phyloP scores from a whole-genome alignment of 2,329 filamentous ascomycete genomes.

The Camillea tinctor region DNA sequence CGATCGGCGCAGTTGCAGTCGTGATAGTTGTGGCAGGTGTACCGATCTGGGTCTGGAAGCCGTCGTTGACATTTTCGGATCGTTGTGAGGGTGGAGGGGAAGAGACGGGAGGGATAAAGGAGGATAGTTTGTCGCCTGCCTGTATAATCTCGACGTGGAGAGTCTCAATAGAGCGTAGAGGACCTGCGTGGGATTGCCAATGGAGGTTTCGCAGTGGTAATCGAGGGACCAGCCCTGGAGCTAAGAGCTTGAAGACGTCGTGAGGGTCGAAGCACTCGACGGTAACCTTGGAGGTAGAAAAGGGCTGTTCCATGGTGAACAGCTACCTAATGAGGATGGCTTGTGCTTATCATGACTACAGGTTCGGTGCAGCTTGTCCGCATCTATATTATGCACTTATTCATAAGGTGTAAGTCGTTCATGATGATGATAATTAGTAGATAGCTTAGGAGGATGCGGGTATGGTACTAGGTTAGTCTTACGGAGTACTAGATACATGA shows the following conservation, averaged over 20 bases:
- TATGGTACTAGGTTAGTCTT: no score
- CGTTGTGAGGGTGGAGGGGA: slow-evolving; percentile 34
- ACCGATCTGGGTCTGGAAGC: slow-evolving; percentile 56
- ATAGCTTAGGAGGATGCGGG: no score
- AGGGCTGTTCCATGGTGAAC: slow-evolving; percentile 62
- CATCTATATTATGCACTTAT: neutral
- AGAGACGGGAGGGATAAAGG: slow-evolving; percentile 36
- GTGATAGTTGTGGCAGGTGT: neutral
- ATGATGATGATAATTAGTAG: neutral
- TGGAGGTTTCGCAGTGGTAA: slow-evolving; percentile 89
- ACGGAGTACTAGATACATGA: no score
- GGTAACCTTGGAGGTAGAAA: slow-evolving; percentile 78
- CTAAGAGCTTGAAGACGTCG: slow-evolving; percentile 79
- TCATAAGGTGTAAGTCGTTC: neutral
- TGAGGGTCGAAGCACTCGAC: slow-evolving; percentile 97
- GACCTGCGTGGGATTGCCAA: slow-evolving; percentile 93
- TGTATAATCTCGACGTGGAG: slow-evolving; percentile 87
- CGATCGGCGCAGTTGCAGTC: slow-evolving; percentile 5
- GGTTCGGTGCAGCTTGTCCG: neutral
- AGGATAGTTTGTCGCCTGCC: slow-evolving; percentile 44
- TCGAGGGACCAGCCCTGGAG: slow-evolving; percentile 72
- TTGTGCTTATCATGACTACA: slow-evolving; percentile 32
- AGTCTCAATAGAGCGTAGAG: slow-evolving; percentile 88
- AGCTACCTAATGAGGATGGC: slow-evolving; percentile 26
- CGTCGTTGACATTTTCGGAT: slow-evolving; percentile 47